phyloP scores from a whole-genome alignment of 352 stramenopile species.

The Pythium sukuiense region DNA sequence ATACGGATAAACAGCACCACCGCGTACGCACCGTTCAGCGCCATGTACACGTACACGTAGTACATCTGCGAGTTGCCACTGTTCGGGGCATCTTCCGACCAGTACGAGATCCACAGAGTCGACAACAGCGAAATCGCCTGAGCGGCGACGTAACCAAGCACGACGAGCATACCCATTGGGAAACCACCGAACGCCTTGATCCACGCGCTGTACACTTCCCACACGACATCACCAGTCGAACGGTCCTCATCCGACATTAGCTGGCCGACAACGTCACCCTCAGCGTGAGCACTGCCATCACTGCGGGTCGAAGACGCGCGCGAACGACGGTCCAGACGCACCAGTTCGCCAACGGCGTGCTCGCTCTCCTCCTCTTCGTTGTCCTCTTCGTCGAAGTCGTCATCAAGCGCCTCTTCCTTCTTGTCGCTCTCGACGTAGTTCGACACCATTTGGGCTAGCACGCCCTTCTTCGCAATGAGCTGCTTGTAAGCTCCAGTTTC shows the following conservation, averaged over 20 bases:
- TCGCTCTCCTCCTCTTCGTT: constrained; percentile 40
- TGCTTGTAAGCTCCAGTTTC: constrained; percentile 62
- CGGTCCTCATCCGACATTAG: constrained; percentile 77
- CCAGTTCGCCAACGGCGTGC: constrained; percentile 16
- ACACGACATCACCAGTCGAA: constrained; percentile 69
- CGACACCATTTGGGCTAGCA: constrained; percentile 60
- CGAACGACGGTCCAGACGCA: constrained; percentile 39
- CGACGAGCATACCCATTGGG: constrained; percentile 42
- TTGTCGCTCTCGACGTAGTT: constrained; percentile 68
- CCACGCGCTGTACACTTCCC: constrained; percentile 63
- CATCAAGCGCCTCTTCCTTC: constrained; percentile 37
- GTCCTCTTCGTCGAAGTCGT: constrained; percentile 27
- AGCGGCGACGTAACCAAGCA: constrained; percentile 52
- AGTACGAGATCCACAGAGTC: constrained; percentile 94
- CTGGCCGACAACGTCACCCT: constrained; percentile 28
- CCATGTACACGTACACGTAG: constrained; percentile 84
- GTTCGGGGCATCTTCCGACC: constrained; percentile 74
- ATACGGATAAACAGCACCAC: constrained; percentile 62
- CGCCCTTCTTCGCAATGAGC: constrained; percentile 51
- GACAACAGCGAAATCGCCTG: constrained; percentile 55
- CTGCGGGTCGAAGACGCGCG: constrained; percentile 58
- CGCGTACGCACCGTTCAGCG: constrained; percentile 60
- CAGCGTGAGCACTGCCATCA: constrained; percentile 41
- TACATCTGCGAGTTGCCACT: constrained; percentile 65
- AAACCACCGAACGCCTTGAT: constrained; percentile 66